These are phyloP conservation scores for Rutstroemia sp. DNA, from an alignment of 2,329 filamentous ascomycete genomes.

Conservation along the genomic window DNA sequence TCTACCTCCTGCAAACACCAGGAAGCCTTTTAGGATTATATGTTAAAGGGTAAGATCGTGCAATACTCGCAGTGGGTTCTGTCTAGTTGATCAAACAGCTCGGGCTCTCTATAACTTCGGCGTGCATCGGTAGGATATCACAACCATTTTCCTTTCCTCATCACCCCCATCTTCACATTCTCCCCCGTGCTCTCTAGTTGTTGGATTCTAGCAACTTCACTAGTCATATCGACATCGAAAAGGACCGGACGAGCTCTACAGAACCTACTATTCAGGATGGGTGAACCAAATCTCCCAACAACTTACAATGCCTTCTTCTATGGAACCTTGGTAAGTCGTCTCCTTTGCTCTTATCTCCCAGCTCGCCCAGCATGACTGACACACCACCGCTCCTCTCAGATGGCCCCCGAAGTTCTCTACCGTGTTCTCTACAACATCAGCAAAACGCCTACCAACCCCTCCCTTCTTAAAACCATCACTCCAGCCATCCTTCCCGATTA, in stretches of 20 bases:
- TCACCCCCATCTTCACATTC: too few relatives aligned
- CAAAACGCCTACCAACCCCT: slow-evolving; percentile 32
- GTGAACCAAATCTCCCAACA: slow-evolving; percentile 4
- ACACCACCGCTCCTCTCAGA: slow-evolving; percentile 34
- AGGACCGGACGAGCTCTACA: not conserved
- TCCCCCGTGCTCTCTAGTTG: too few relatives aligned
- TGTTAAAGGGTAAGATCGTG: too few relatives aligned
- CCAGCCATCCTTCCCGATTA: slow-evolving; percentile 71
- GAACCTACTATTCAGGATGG: slow-evolving; percentile 7
- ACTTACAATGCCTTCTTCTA: slow-evolving; percentile 22
- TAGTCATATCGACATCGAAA: too few relatives aligned
- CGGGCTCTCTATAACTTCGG: too few relatives aligned
- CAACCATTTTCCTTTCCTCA: too few relatives aligned
- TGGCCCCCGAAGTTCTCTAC: slow-evolving; percentile 82
- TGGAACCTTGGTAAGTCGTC: slow-evolving; percentile 8
- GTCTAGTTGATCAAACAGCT: too few relatives aligned
- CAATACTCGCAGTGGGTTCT: too few relatives aligned
- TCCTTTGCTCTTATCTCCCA: not conserved
- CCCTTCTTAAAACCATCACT: slow-evolving; percentile 48
- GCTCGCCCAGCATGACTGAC: not conserved
- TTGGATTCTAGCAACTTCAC: too few relatives aligned
- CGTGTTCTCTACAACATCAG: slow-evolving; percentile 60
- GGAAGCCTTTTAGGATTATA: too few relatives aligned
- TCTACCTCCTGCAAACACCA: too few relatives aligned
- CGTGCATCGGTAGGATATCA: too few relatives aligned